These are phyloP conservation scores for Pseudocercospora musae DNA, from an alignment of 2,329 filamentous ascomycete species.

Conservation along the genomic window DNA sequence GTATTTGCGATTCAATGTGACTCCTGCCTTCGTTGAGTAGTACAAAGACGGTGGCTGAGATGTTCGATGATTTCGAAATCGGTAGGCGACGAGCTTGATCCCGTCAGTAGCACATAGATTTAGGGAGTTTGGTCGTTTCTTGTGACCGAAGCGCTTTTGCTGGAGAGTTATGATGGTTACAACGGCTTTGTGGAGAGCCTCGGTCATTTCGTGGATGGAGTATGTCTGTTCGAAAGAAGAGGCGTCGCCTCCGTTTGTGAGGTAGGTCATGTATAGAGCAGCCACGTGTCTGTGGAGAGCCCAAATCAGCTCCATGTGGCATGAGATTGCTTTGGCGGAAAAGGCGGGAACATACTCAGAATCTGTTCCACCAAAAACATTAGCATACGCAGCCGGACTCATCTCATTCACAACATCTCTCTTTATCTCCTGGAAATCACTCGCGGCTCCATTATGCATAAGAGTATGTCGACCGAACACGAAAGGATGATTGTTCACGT, in stretches of 20 bases:
- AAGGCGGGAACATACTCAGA: constrained; percentile 44
- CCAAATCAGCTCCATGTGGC: background rate
- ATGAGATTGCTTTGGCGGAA: background rate
- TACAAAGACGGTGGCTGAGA: constrained; percentile 54
- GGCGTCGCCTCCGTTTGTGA: constrained; percentile 34
- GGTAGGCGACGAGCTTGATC: constrained; percentile 47
- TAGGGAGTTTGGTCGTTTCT: constrained; percentile 47
- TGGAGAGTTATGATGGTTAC: constrained; percentile 48
- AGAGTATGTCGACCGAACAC: constrained; percentile 53
- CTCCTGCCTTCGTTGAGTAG: constrained; percentile 47
- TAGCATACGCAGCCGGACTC: constrained; percentile 47
- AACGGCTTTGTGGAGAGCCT: constrained; percentile 43
- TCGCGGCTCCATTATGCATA: constrained; percentile 56
- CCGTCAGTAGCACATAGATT: constrained; percentile 55
- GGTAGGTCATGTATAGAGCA: constrained; percentile 48
- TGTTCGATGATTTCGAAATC: constrained; percentile 52
- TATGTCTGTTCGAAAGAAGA: constrained; percentile 40
- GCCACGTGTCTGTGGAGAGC: constrained; percentile 37
- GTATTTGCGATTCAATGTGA: constrained; percentile 53
- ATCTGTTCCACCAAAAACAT: constrained; percentile 52
- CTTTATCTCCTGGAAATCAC: constrained; percentile 47
- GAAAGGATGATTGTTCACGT: constrained; percentile 56
- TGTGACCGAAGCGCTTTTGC: constrained; percentile 40
- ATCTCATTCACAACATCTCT: constrained; percentile 47
- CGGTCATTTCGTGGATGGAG: constrained; percentile 41